Base-by-base conservation (phyloP, 2,329 filamentous ascomycete genomes). In the Trichothecium sympodiale region DNA sequence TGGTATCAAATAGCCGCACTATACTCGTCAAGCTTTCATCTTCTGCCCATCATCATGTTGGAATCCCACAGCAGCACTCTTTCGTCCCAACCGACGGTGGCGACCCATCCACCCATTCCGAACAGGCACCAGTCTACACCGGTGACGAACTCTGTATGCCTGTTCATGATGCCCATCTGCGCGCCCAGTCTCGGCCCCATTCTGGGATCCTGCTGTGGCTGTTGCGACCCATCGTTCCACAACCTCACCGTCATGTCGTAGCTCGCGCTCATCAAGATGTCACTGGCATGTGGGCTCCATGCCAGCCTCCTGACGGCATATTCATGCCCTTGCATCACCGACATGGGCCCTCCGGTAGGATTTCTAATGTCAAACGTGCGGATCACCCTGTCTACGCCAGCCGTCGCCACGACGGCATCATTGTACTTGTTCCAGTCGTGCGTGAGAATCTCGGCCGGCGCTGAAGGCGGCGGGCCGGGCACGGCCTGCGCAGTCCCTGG, bases 391-490 rank as follows among this genome's bases (percentile, higher is more conserved):
- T 98, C 91, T 4, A 96, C 91, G 37, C 91, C 89, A 2, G 77
- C 91, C 0, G 86, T 86, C 0, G 91, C 91, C 37, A 98, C 65
- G 17, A 95, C 68, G 0, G 78, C 81, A 45, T 87, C 77, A 28
- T 83, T 75, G 61, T 98, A 98, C 60, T 98, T 98, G 64, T 98
- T 98, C 91, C 91, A 98, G 59, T 98, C 91, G 60, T 96, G 91
- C 0, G 88, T 94, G 23, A 98, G 71, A 27, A 85, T 77, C 64
- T 98, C 91, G 8, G 77, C 71, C 0, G 87, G 86, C n/a, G 55
- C 89, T 6, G 76, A 71, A 0, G 87, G 85, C n/a, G 76, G 65
- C 23, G 55, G 59, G 25, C 61, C 53, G 60, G 62, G 34, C 51
- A 56, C 39, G 45, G 52, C 18, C 43, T 46, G 35, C 13, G 61